Evolutionary conservation across 2,329 filamentous ascomycete genomes (phyloP).

Genomic region (Clonostachys solani): DNA sequence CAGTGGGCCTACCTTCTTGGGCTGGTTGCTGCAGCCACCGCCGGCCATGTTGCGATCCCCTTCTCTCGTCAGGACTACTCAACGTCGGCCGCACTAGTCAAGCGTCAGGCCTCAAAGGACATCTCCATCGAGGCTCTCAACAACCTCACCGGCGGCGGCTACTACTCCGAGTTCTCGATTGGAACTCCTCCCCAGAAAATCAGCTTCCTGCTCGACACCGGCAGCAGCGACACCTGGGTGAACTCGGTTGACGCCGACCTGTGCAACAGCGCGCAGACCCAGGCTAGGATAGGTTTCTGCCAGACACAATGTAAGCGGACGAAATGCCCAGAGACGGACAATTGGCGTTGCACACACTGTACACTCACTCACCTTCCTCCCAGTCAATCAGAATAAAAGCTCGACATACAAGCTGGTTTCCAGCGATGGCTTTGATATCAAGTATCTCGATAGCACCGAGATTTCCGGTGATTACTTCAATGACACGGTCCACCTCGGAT

Average conservation of each 20-base stretch:
- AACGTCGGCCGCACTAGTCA: constrained; percentile 9
- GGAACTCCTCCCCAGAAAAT: constrained; percentile 55
- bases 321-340: too few relatives aligned
- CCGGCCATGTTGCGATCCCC: constrained; percentile 13
- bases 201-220: constrained; percentile 55
- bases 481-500: constrained; percentile 49
- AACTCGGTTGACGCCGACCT: constrained; percentile 53
- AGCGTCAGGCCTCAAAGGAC: constrained; percentile 12
- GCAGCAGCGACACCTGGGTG: constrained; percentile 60
- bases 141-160: constrained; percentile 49
- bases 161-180: constrained; percentile 52
- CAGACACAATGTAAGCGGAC: constrained; percentile 32
- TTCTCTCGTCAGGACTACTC: constrained; percentile 5
- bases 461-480: constrained; percentile 53
- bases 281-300: constrained; percentile 27
- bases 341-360: too few relatives aligned
- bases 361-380: background rate
- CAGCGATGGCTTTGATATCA: constrained; percentile 48
- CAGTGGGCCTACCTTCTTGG: constrained; percentile 3
- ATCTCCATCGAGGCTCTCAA: constrained; percentile 36
- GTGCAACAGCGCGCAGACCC: constrained; percentile 41
- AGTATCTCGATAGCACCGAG: constrained; percentile 53
- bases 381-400: constrained; percentile 37
- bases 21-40: constrained; percentile 5
- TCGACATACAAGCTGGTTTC: constrained; percentile 40